Evolutionary conservation across 2,329 filamentous ascomycete genomes (phyloP), one percentile per base, ranked within the genome.

Genomic region (Tolypocladium guangdongense): DNA sequence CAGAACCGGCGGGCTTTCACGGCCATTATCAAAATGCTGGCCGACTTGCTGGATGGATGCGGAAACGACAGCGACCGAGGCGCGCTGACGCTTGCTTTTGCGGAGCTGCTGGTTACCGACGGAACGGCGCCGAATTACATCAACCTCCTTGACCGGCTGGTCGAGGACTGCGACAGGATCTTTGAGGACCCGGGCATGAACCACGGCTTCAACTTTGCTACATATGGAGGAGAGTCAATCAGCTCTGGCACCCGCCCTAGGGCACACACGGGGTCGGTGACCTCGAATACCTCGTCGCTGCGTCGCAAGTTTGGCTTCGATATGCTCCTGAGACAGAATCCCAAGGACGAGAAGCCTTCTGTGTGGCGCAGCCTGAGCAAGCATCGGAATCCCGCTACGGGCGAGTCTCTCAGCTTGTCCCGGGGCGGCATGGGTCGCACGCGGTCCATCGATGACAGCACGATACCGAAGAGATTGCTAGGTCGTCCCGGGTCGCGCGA

Each of bases 321-420:
- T 54, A 83, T 76, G 3, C 69, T 95, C 33, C 78, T 89, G 39
- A 81, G 88, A 53, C 87, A 93, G 61, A 90, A 88, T 63, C 90
- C 87, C 73, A 92, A 86, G 66, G 80, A 77, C 24, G 87, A 89
- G 59, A 82, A 88, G 38, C 77, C 84, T 43, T 92, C 89, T 0
- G 83, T 96, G 24, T 90, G 90, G 83, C 83, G 90, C 53, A 91
- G 83, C n/a, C 73, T 96, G 59, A 95, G 90, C 75, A 96, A 95
- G 73, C 79, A 89, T 72, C 78, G 86, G 52, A 71, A 79, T 60
- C 70, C 78, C 33, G 79, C 74, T 56, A 82, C 74, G 52, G 83
- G 74, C 60, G 88, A 84, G 56, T 70, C 71, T 47, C 73, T 78
- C 18, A 88, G 81, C 66, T 68, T 89, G 39, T 85, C 87, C 3